Base-by-base conservation (phyloP, 371 early-diverging fungal species). In the Mucor irregularis region DNA sequence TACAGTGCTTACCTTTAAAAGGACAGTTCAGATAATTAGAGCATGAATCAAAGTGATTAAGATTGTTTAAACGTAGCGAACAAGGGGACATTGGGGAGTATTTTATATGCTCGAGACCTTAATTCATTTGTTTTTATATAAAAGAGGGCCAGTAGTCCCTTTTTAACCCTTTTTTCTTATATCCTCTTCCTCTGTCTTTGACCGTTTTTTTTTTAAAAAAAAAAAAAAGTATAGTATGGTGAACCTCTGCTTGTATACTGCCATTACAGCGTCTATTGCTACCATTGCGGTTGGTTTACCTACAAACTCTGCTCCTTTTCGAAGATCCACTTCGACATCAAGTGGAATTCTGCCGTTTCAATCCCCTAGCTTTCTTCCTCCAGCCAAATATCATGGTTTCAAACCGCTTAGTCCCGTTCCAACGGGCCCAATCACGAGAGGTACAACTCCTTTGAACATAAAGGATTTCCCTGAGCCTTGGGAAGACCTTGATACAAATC, bases 341-440 rank as follows among this genome's bases (percentile, higher is more conserved):
- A 34, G 30, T 30, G 58, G 58, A 30, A 34, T 62, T 10, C 48
- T 65, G 17, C 53, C 68, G 16, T 22, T 26, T 9, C 13, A 29
- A n/a, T 60, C 61, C 17, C 69, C 69, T 22, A 46, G 34, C 13
- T 68, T 49, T 31, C 37, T 61, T 34, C 57, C 61, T 19, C 28
- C 33, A 13, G 56, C 61, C 33, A 43, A 38, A 1, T 53, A 33
- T 19, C 29, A 43, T 21, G 46, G 50, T 21, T 10, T 16, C 16
- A 50, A 19, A 3, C 33, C 44, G 4, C 24, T 33, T 11, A 40
- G n/a, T 13, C 58, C 63, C 16, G 45, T 63, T 28, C 64, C 64
- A 11, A 64, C 64, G 9, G 64, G 53, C 14, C 46, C 58, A 19
- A 30, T 58, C 24, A 22, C 14, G 9, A 30, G 13, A 14, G 51